These are phyloP conservation scores for Closterium sp. DNA, from an alignment of 139 green algal genomes.

Conservation along the genomic window DNA sequence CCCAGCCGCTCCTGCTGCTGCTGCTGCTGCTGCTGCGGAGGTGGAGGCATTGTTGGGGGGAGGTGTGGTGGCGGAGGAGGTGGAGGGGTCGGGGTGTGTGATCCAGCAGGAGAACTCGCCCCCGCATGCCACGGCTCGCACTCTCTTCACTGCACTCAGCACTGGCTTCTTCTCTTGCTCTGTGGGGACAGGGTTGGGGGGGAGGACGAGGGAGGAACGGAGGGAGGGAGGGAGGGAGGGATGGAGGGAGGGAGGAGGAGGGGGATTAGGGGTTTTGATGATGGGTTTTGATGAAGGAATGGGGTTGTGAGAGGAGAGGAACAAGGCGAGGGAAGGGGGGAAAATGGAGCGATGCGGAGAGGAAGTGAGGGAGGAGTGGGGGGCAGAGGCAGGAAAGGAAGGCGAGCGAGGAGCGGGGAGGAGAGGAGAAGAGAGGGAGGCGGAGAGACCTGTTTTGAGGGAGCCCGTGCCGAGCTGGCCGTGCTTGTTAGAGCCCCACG, in stretches of 20 bases:
- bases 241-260: neutral
- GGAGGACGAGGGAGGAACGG: too few species aligned
- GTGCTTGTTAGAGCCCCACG: constrained; percentile 61
- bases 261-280: too few species aligned
- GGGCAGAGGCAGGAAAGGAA: neutral
- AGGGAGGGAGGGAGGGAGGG: neutral
- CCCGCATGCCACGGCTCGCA: constrained; percentile 69
- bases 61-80: neutral
- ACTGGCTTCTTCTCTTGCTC: neutral
- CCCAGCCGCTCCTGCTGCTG: neutral
- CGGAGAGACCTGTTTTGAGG: constrained; percentile 51
- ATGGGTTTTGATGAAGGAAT: too few species aligned
- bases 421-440: neutral
- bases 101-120: constrained; percentile 90
- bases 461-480: constrained; percentile 58
- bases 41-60: neutral
- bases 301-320: too few species aligned
- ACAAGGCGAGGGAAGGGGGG: too few species aligned
- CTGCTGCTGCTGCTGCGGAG: too few species aligned
- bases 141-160: constrained; percentile 55
- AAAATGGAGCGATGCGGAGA: too few species aligned
- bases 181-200: neutral
- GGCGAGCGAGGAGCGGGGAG: neutral
- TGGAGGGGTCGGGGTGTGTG: neutral
- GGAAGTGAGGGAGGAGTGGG: neutral